Conservation (phyloP, 2,329 filamentous ascomycete species). For the Phaeosphaeria sp. region DNA sequence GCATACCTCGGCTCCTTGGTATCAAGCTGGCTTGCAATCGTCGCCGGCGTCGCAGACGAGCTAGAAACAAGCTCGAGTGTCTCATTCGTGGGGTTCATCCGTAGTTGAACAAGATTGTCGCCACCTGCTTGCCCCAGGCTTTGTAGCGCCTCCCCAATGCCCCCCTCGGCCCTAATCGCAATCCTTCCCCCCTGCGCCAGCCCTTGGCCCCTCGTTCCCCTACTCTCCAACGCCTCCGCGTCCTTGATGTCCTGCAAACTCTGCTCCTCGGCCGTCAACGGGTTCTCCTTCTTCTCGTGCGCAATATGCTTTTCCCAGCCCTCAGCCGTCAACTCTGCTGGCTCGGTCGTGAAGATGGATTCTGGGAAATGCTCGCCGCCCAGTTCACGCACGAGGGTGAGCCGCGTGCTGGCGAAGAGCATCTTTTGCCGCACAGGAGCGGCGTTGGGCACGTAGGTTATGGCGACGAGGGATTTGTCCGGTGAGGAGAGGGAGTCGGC, state of each 20-base stretch:
- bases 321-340: conserved; percentile 70
- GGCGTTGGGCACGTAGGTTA: conserved; percentile 80
- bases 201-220: conserved; percentile 65
- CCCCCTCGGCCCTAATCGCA: conserved; percentile 63
- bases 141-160: conserved; percentile 69
- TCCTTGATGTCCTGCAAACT: conserved; percentile 74
- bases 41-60: conserved; percentile 60
- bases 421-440: conserved; percentile 86
- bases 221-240: conserved; percentile 75
- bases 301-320: conserved; percentile 77
- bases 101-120: conserved; percentile 68
- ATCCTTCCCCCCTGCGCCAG: conserved; percentile 47
- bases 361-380: conserved; percentile 81
- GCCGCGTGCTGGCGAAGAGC: conserved; percentile 79
- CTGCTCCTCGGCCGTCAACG: conserved; percentile 80
- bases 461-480: conserved; percentile 61
- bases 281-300: conserved; percentile 67
- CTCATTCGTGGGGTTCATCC: conserved; percentile 75
- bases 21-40: conserved; percentile 68
- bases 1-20: conserved; percentile 75
- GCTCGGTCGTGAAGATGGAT: conserved; percentile 73
- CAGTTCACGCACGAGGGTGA: conserved; percentile 77
- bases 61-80: conserved; percentile 69
- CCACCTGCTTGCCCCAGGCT: conserved; percentile 61
- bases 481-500: conserved; percentile 57